These are phyloP conservation scores for Zymoseptoria ardabiliae DNA, from an alignment of 2,329 filamentous ascomycete genomes.

Conservation along the genomic window DNA sequence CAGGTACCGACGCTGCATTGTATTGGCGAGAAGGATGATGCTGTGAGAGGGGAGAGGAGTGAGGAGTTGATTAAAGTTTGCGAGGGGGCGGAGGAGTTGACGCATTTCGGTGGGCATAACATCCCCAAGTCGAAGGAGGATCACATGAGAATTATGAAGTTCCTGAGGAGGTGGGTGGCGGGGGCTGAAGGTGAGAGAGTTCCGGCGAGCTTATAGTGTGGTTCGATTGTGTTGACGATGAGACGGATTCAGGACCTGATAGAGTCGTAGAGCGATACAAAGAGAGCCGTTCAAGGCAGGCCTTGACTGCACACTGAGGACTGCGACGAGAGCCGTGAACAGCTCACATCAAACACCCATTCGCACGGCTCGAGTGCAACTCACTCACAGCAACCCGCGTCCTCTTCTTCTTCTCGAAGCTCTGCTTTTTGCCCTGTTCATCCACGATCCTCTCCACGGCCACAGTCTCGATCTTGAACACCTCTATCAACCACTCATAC, in stretches of 20 bases:
- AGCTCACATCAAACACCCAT: constrained; percentile 62
- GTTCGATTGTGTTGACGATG: not conserved
- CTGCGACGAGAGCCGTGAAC: not conserved
- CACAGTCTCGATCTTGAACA: constrained; percentile 42
- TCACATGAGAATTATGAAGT: constrained; percentile 10
- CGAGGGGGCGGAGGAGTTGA: constrained; percentile 6
- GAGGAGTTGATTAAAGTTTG: constrained; percentile 15
- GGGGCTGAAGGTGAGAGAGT: not conserved
- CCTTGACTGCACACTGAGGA: not conserved
- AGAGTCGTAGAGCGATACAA: not conserved
- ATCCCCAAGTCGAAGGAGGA: constrained; percentile 16
- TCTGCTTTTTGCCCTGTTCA: constrained; percentile 38
- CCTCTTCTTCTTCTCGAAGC: constrained; percentile 51
- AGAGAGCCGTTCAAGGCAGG: not conserved
- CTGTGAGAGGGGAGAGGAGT: constrained; percentile 16
- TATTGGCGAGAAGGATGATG: constrained; percentile 14
- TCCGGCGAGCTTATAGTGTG: not conserved
- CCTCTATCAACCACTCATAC: constrained; percentile 97
- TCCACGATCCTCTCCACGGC: not conserved
- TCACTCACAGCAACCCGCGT: constrained; percentile 61
- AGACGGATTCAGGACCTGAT: not conserved
- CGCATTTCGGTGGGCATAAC: constrained; percentile 15
- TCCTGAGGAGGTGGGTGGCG: constrained; percentile 7
- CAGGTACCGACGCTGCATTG: constrained; percentile 16
- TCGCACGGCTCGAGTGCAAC: constrained; percentile 60